A percentile compares a stretch with the other conserved stretches of the same genome.
These are phyloP conservation scores for Canavalia ensiformis DNA, from an alignment of 306 rosid genomes.

Conservation along the genomic window DNA sequence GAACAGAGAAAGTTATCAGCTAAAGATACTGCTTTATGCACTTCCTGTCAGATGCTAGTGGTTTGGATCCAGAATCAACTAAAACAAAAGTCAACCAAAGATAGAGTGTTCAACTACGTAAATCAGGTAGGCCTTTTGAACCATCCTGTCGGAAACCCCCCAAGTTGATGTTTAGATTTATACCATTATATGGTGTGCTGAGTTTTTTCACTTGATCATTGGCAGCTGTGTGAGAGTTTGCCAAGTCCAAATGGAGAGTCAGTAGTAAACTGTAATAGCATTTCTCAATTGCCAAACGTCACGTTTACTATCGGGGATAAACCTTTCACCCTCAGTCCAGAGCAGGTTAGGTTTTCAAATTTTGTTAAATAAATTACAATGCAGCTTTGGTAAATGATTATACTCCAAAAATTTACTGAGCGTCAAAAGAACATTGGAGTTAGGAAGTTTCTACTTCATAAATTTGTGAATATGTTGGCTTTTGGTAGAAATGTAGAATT, in stretches of 20 bases:
- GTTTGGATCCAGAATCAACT: constrained; percentile 86
- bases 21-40: constrained; percentile 59
- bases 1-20: constrained; percentile 51
- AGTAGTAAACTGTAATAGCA: constrained; percentile 61
- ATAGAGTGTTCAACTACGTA: constrained; percentile 64
- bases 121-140: constrained; percentile 61
- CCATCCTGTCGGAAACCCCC: constrained; percentile 29
- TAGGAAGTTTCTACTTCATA: neutral
- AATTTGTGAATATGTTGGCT: constrained; percentile 1
- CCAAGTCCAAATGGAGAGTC: constrained; percentile 91
- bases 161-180: neutral
- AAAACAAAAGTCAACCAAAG: constrained; percentile 67
- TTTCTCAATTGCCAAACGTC: constrained; percentile 72
- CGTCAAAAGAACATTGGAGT: constrained; percentile 4
- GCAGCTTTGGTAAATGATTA: constrained; percentile 5
- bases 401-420: neutral
- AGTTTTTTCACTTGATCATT: constrained; percentile 31
- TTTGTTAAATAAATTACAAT: neutral
- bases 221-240: constrained; percentile 78
- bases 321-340: constrained; percentile 70
- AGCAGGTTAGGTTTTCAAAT: constrained; percentile 68
- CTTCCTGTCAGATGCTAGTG: constrained; percentile 81
- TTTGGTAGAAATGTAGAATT: constrained; percentile 19
- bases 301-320: constrained; percentile 77
- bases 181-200: constrained; percentile 7